Evolutionary conservation across 768 basidiomycete species (phyloP).

Genomic region (Suillus sp.): DNA sequence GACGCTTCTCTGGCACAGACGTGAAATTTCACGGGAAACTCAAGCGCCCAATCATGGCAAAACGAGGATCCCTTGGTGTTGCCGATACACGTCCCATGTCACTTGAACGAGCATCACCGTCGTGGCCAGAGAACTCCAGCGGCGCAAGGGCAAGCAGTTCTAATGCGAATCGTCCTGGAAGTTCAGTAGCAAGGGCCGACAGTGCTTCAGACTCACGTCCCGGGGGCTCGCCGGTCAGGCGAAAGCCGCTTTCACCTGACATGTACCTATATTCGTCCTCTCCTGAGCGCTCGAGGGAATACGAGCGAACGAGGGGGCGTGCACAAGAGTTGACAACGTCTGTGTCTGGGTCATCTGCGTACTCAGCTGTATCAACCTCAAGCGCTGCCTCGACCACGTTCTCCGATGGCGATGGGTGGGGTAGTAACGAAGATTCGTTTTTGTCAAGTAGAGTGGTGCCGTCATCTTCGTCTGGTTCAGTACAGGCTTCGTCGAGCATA

Average conservation of each 20-base stretch:
- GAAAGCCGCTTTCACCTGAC: constrained; percentile 1
- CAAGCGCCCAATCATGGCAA: constrained; percentile 80
- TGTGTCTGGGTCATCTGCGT: constrained; percentile 30
- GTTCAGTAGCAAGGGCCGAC: not conserved
- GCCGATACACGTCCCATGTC: constrained; percentile 3
- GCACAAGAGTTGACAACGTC: constrained; percentile 24
- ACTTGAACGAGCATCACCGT: constrained; percentile 1
- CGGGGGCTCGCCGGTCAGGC: not conserved
- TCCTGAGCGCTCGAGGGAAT: not conserved
- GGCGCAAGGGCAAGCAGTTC: constrained; percentile 3
- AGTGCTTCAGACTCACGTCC: not conserved
- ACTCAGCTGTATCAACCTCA: constrained; percentile 26
- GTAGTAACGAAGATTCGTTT: not conserved
- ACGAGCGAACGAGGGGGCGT: constrained; percentile 12
- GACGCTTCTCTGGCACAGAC: constrained; percentile 61
- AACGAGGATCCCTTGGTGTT: constrained; percentile 43
- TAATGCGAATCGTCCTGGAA: not conserved
- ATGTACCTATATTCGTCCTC: not conserved
- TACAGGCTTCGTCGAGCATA: constrained; percentile 3
- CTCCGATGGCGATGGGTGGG: constrained; percentile 12
- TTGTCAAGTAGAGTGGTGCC: not conserved
- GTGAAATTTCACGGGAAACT: constrained; percentile 75
- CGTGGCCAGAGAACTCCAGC: not conserved
- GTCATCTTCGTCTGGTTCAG: not conserved
- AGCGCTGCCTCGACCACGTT: constrained; percentile 19